These are phyloP conservation scores for Wickerhamomyces xylosicus DNA, from an alignment of 805 yeast species.

Conservation along the genomic window DNA sequence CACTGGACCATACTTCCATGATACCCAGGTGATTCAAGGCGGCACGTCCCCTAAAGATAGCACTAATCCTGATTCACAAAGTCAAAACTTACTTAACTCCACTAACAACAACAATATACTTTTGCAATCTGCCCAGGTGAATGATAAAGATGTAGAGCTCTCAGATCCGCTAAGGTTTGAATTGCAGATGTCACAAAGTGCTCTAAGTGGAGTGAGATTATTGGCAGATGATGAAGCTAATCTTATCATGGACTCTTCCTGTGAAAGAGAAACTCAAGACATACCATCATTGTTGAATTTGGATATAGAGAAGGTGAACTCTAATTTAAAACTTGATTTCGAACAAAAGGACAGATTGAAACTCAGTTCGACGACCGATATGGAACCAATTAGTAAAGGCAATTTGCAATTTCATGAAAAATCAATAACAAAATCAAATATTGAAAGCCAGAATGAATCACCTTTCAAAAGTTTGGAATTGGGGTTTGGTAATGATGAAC, in stretches of 20 bases:
- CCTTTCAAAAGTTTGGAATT: constrained; percentile 7
- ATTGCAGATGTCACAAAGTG: constrained; percentile 5
- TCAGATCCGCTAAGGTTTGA: background rate
- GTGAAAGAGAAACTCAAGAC: constrained; percentile 15
- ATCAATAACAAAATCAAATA: background rate
- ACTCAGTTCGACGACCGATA: background rate
- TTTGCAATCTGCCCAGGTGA: too few species aligned
- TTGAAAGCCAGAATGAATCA: constrained; percentile 3
- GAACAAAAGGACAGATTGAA: background rate
- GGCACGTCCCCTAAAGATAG: too few species aligned
- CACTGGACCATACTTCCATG: too few species aligned
- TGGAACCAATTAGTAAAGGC: too few species aligned
- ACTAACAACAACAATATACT: too few species aligned
- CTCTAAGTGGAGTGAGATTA: constrained; percentile 6
- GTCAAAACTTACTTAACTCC: too few species aligned
- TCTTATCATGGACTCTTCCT: constrained; percentile 16
- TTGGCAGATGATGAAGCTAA: constrained; percentile 15
- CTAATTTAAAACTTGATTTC: constrained; percentile 1
- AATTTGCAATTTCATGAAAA: too few species aligned
- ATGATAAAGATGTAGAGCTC: too few species aligned
- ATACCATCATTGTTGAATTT: constrained; percentile 1
- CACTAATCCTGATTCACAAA: too few species aligned
- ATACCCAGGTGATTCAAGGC: too few species aligned
- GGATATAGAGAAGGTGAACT: background rate
- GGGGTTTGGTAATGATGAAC: constrained; percentile 3